A percentile compares a stretch with the other conserved stretches of the same genome.
Evolutionary conservation across 179 eudicot species (phyloP).

Genomic region (Patellifolia procumbens): DNA sequence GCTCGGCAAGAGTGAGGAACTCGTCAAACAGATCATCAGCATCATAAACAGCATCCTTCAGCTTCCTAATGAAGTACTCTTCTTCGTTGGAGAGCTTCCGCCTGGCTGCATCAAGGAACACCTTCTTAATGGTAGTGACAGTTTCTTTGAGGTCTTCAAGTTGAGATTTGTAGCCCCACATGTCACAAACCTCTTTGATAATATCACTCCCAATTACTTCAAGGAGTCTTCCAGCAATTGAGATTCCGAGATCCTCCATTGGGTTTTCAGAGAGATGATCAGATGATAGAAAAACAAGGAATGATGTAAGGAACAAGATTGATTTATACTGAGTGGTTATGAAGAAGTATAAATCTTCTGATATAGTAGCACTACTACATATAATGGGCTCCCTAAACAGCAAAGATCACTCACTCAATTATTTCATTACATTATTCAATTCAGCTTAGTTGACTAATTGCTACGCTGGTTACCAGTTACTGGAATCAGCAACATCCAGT

Average conservation of each 20-base stretch:
- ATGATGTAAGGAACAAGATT: too few relatives aligned
- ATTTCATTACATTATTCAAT: too few relatives aligned
- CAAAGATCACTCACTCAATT: too few relatives aligned
- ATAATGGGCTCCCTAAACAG: too few relatives aligned
- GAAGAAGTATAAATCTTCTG: neutral
- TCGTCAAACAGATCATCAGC: constrained; percentile 6
- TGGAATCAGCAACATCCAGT: too few relatives aligned
- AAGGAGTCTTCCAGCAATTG: neutral
- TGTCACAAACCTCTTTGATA: neutral
- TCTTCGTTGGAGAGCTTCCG: neutral
- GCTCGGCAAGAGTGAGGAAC: neutral
- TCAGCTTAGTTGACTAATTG: too few relatives aligned
- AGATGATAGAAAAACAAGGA: too few relatives aligned
- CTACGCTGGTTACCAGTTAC: too few relatives aligned
- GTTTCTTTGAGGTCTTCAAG: neutral
- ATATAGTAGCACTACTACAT: neutral
- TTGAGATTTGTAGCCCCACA: neutral
- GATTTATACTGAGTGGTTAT: neutral
- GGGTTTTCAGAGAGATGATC: neutral
- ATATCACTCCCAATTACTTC: neutral
- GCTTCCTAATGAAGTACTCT: neutral
- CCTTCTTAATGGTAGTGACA: neutral
- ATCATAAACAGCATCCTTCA: neutral
- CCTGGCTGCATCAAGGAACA: neutral
- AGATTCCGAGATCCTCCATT: neutral